Evolutionary conservation across 306 rosid genomes (phyloP).

Genomic region (Prunus kanzakura): DNA sequence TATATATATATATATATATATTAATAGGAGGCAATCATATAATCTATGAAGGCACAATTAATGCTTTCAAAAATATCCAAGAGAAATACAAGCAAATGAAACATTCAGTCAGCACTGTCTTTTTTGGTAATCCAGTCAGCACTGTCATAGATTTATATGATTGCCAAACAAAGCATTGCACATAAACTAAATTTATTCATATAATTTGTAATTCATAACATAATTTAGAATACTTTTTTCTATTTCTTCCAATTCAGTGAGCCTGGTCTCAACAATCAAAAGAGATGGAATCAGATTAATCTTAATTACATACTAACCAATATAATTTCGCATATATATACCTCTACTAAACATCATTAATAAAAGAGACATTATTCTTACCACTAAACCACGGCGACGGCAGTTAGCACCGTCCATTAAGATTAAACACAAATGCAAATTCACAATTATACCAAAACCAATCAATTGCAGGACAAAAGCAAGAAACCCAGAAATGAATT

Average conservation of each 20-base stretch:
- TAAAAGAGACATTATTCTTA: conserved; percentile 22
- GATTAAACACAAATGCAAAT: background rate
- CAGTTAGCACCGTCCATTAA: conserved; percentile 50
- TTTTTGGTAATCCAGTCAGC: too few relatives aligned
- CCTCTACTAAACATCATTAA: background rate
- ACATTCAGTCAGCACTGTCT: background rate
- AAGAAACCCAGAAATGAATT: conserved; percentile 15
- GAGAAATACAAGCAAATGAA: background rate
- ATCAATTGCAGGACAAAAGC: conserved; percentile 9
- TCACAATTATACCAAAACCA: background rate
- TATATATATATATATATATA: too few relatives aligned
- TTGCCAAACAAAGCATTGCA: background rate
- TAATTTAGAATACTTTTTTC: background rate
- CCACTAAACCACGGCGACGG: conserved; percentile 49
- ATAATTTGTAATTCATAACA: background rate
- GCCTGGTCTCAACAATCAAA: background rate
- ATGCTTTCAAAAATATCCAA: background rate
- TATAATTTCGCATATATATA: background rate
- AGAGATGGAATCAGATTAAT: background rate
- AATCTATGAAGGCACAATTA: background rate
- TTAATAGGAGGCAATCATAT: background rate
- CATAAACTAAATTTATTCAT: background rate
- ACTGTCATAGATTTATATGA: too few relatives aligned
- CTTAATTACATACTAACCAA: background rate
- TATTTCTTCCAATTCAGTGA: background rate